Conservation (phyloP, 306 rosid species). For the cucumber (Cucumis sativus) region DNA sequence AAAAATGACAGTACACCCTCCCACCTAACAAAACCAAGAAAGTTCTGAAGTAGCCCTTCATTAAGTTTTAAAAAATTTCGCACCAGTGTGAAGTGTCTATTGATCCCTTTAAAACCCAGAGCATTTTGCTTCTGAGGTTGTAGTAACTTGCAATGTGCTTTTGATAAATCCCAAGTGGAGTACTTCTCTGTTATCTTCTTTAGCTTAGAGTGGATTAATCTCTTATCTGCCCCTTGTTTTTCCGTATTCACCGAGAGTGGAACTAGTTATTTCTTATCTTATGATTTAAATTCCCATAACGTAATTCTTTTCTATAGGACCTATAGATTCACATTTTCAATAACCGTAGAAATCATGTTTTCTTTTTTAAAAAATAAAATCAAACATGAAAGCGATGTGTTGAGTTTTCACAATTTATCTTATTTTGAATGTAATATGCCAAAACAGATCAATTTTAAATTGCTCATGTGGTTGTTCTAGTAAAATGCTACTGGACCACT, state of each 20-base stretch:
- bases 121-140: neutral
- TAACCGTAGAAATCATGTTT: neutral
- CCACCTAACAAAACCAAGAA: neutral
- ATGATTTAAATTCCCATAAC: neutral
- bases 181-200: neutral
- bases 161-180: neutral
- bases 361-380: neutral
- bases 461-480: neutral
- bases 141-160: neutral
- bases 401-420: neutral
- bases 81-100: neutral
- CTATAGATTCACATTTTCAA: neutral
- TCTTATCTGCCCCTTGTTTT: neutral
- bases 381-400: neutral
- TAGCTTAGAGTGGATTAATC: neutral
- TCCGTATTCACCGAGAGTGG: neutral
- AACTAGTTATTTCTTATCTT: neutral
- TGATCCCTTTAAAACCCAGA: neutral
- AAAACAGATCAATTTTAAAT: neutral
- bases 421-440: neutral
- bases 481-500: neutral
- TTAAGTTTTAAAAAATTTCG: neutral
- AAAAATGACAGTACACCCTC: neutral
- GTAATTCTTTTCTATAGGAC: neutral
- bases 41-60: neutral